Conservation (phyloP, 2,329 filamentous ascomycete species). For the Venturia carpophila region DNA sequence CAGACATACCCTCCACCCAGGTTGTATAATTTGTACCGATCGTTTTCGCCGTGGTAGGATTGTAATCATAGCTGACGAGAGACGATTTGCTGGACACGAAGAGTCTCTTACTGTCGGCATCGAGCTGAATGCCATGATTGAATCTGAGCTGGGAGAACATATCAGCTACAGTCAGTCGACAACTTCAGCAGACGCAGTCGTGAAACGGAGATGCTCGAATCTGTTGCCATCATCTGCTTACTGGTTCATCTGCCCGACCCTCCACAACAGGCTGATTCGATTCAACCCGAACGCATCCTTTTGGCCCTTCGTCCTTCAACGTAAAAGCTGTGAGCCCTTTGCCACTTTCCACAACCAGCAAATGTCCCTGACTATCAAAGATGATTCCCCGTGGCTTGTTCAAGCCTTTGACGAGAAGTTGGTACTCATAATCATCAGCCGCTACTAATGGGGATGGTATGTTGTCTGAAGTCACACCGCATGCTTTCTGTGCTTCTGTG, state of each 20-base stretch:
- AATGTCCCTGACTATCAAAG: conserved; percentile 34
- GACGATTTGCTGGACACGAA: conserved; percentile 45
- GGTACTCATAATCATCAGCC: conserved; percentile 21
- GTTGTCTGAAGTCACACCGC: neutral
- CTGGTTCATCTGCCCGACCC: conserved; percentile 20
- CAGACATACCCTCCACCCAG: conserved; percentile 54
- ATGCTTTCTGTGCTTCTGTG: neutral
- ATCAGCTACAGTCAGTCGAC: neutral
- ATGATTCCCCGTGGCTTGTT: conserved; percentile 33
- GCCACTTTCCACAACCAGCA: conserved; percentile 35
- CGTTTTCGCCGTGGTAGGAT: conserved; percentile 39
- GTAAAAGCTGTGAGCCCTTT: conserved; percentile 33
- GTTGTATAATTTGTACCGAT: conserved; percentile 28
- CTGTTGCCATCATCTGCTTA: neutral
- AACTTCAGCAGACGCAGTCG: neutral
- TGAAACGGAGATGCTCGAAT: neutral
- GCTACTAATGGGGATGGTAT: neutral
- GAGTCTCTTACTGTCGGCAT: conserved; percentile 41
- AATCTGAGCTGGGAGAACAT: conserved; percentile 24
- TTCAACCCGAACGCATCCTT: conserved; percentile 20
- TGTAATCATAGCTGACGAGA: conserved; percentile 50
- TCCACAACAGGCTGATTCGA: conserved; percentile 23
- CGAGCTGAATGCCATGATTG: conserved; percentile 47
- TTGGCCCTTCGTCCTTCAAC: conserved; percentile 29
- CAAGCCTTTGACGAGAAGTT: conserved; percentile 31